Evolutionary conservation across 371 early-diverging fungal species (phyloP).

Genomic region (Rhizomucor miehei): DNA sequence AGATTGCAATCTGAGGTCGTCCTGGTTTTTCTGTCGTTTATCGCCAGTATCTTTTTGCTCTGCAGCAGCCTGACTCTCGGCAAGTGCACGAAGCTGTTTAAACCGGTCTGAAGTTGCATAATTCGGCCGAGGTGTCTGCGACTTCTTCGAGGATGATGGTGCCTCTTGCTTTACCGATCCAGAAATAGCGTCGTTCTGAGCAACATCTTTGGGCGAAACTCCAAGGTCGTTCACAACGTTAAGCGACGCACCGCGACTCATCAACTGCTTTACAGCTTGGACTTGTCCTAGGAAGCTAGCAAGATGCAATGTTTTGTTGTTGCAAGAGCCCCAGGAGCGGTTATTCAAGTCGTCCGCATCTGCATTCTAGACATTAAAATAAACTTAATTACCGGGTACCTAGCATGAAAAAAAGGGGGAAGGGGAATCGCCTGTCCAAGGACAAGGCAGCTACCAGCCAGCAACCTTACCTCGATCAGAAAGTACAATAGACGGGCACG

Average conservation of each 20-base stretch:
- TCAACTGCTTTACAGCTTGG: conserved; percentile 7
- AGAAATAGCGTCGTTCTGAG: conserved; percentile 1
- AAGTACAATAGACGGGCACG: conserved; percentile 18
- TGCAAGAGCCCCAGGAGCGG: conserved; percentile 17
- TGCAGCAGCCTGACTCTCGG: conserved; percentile 6
- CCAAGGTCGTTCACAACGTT: conserved; percentile 13
- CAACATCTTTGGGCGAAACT: conserved; percentile 12
- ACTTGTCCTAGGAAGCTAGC: conserved; percentile 14
- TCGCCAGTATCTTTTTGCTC: conserved; percentile 8
- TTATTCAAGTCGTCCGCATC: conserved; percentile 6
- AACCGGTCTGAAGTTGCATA: conserved; percentile 5
- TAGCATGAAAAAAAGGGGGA: neutral
- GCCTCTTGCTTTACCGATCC: neutral
- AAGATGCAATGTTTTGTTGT: conserved; percentile 20
- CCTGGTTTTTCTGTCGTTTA: conserved; percentile 5
- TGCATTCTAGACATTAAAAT: conserved; percentile 1
- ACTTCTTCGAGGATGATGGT: neutral
- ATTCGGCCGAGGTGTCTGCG: conserved; percentile 1
- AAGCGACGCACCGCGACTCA: conserved; percentile 12
- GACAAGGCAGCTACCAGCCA: neutral
- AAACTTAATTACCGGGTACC: too few species aligned
- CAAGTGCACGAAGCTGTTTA: conserved; percentile 9
- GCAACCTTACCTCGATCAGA: conserved; percentile 23
- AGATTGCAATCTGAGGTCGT: conserved; percentile 8
- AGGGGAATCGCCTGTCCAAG: neutral